These are phyloP conservation scores for Ormosia semicastrata DNA, from an alignment of 306 rosid genomes.

Conservation along the genomic window DNA sequence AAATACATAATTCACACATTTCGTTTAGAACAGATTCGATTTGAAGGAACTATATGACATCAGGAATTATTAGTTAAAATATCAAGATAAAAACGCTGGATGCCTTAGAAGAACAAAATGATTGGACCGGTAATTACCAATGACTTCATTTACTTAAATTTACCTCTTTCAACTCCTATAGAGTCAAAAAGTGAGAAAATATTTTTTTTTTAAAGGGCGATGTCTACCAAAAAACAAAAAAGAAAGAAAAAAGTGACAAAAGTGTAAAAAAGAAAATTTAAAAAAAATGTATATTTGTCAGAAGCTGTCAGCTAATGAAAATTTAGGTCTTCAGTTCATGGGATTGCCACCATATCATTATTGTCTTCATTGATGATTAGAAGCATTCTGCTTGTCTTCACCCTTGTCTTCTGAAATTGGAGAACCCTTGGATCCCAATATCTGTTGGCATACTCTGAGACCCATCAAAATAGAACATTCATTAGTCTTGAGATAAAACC, in stretches of 20 bases:
- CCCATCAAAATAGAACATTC: conserved; percentile 10
- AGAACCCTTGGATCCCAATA: conserved; percentile 47
- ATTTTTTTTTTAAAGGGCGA: too few relatives aligned
- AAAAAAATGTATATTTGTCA: conserved; percentile 22
- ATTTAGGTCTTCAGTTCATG: conserved; percentile 6
- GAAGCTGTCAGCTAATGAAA: conserved; percentile 20
- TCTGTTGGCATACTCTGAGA: conserved; percentile 62
- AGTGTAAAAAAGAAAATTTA: background rate
- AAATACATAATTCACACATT: background rate
- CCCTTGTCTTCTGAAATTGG: conserved; percentile 38
- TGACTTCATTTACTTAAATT: background rate
- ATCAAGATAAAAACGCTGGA: background rate
- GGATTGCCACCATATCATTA: conserved; percentile 18
- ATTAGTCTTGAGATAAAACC: conserved; percentile 21
- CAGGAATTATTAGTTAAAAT: background rate
- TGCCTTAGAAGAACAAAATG: background rate
- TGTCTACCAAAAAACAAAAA: background rate
- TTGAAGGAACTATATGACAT: background rate
- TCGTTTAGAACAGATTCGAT: background rate
- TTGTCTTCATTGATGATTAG: conserved; percentile 35
- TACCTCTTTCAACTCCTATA: background rate
- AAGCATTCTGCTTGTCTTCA: conserved; percentile 37
- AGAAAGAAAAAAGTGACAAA: background rate
- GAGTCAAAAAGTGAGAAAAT: background rate
- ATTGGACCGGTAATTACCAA: background rate